A percentile compares a stretch with the other conserved stretches of the same genome.
phyloP scores from a whole-genome alignment of 495 filamentous ascomycete species.

The Poronia punctata region DNA sequence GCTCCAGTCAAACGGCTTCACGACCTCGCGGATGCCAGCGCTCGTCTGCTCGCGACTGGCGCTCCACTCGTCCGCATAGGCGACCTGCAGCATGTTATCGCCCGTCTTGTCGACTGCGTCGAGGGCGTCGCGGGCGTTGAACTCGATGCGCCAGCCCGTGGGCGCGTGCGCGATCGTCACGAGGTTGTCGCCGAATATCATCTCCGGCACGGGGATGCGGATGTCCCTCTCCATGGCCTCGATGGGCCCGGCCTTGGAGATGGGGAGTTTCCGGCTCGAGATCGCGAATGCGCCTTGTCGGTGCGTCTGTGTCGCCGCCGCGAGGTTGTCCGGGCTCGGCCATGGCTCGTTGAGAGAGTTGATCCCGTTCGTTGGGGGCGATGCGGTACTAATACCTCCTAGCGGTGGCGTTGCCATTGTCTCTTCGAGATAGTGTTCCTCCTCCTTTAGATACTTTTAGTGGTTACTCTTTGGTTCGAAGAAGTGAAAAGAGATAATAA shows the following conservation, averaged over 20 bases:
- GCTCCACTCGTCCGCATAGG: constrained; percentile 88
- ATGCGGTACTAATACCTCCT: too few species aligned
- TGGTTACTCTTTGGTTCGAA: too few species aligned
- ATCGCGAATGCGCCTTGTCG: constrained; percentile 60
- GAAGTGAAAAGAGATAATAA: too few species aligned
- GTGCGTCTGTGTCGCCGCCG: constrained; percentile 37
- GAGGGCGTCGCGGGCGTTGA: constrained; percentile 80
- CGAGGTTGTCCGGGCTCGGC: constrained; percentile 14
- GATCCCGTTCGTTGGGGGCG: too few species aligned
- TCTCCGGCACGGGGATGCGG: constrained; percentile 84
- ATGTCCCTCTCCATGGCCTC: constrained; percentile 73
- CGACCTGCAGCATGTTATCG: constrained; percentile 77
- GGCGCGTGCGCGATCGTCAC: constrained; percentile 62
- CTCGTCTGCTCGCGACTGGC: constrained; percentile 74
- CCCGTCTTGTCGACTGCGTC: constrained; percentile 92
- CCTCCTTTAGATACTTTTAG: too few species aligned
- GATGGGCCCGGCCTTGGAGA: constrained; percentile 84
- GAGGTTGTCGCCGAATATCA: constrained; percentile 97
- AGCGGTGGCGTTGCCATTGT: too few species aligned
- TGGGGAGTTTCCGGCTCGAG: constrained; percentile 77
- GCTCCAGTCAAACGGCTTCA: constrained; percentile 96
- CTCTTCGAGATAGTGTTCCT: too few species aligned
- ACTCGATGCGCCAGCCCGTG: constrained; percentile 66
- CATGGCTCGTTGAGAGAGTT: constrained; percentile 4
- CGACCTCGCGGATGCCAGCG: constrained; percentile 85